phyloP scores from a whole-genome alignment of 192 early-diverging fungal species.

The Chytriomyces confervae region DNA sequence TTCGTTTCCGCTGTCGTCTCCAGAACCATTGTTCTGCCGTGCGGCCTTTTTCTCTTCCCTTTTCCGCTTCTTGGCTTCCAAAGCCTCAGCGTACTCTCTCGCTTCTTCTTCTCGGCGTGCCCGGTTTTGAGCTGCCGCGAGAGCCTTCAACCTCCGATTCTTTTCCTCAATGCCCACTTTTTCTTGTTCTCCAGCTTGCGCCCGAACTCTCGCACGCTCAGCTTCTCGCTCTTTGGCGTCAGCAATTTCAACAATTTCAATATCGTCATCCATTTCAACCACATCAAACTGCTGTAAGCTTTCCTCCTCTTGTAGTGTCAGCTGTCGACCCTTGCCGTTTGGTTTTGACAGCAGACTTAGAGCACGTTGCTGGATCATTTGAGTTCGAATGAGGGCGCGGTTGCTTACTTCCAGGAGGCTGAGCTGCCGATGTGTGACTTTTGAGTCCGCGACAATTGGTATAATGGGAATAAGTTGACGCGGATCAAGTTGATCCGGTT shows the following conservation, averaged over 20 bases:
- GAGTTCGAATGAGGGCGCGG: background rate
- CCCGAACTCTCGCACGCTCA: background rate
- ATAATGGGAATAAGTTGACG: background rate
- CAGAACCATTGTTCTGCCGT: background rate
- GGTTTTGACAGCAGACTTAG: background rate
- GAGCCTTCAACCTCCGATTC: conserved; percentile 15
- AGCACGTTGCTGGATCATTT: conserved; percentile 1
- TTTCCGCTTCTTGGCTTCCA: conserved; percentile 16
- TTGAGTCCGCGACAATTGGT: background rate
- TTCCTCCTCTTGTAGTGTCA: background rate
- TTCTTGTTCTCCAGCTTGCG: background rate
- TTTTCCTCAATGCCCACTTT: conserved; percentile 11
- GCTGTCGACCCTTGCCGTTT: background rate
- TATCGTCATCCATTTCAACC: background rate
- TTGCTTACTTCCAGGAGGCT: background rate
- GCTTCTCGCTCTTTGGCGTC: background rate
- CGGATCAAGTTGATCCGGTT: background rate
- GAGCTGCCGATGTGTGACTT: background rate
- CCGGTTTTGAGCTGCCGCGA: conserved; percentile 8
- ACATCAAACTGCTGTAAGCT: background rate
- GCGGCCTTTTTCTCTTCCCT: conserved; percentile 4
- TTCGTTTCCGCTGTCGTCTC: background rate
- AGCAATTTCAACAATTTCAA: conserved; percentile 23
- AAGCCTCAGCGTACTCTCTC: conserved; percentile 22
- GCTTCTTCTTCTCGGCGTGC: conserved; percentile 19